Evolutionary conservation across 164 flowering plant genomes (phyloP).

Genomic region (Brasenia schreberi): DNA sequence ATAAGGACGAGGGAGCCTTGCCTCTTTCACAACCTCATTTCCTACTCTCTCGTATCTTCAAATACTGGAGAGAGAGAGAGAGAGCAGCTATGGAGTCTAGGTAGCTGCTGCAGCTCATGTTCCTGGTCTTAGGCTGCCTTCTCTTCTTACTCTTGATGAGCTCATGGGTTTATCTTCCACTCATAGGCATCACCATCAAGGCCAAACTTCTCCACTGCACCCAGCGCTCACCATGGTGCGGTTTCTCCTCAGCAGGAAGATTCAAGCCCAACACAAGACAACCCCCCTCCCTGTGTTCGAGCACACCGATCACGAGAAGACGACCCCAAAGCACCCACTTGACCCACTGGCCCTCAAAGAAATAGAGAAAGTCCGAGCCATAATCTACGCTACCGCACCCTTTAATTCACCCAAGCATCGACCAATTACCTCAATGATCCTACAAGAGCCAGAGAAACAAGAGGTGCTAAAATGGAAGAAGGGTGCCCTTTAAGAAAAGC

Average conservation of each 20-base stretch:
- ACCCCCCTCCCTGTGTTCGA: constrained; percentile 3
- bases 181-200: constrained; percentile 2
- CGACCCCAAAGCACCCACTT: constrained; percentile 75
- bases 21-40: not conserved
- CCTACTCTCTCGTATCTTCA: not conserved
- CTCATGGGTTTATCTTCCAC: not conserved
- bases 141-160: not conserved
- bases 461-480: constrained; percentile 49
- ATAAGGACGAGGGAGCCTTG: not conserved
- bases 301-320: constrained; percentile 27
- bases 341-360: constrained; percentile 85
- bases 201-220: constrained; percentile 28
- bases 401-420: constrained; percentile 12
- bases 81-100: not conserved
- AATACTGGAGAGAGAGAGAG: not conserved
- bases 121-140: not conserved
- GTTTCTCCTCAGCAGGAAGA: constrained; percentile 21
- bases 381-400: constrained; percentile 36
- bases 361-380: constrained; percentile 34
- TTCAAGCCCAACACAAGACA: constrained; percentile 21
- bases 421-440: constrained; percentile 47
- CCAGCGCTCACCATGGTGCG: constrained; percentile 33
- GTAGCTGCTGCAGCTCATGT: not conserved
- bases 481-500: constrained; percentile 55
- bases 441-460: constrained; percentile 37